Conservation (phyloP, 495 filamentous ascomycete species). For the Cryomyces minteri region DNA sequence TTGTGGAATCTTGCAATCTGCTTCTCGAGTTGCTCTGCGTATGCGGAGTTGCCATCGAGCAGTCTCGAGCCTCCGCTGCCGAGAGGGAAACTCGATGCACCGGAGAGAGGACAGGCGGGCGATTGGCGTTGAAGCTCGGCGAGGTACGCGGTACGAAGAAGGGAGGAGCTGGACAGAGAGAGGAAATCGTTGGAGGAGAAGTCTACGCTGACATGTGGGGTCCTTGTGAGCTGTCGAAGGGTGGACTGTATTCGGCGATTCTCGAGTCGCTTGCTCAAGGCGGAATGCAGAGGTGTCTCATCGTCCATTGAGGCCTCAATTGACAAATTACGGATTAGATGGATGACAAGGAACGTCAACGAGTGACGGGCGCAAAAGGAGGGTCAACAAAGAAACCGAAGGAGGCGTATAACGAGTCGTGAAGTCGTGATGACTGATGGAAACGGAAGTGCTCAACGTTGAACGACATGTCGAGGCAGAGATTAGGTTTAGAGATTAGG, state of each 20-base stretch:
- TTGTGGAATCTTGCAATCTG: constrained; percentile 47
- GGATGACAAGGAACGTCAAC: too few relatives aligned
- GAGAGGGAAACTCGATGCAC: constrained; percentile 13
- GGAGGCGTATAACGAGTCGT: too few relatives aligned
- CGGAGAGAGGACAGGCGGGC: not conserved
- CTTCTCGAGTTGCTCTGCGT: constrained; percentile 42
- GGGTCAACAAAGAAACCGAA: too few relatives aligned
- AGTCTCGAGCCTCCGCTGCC: constrained; percentile 43
- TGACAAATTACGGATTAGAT: too few relatives aligned
- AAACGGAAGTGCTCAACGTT: too few relatives aligned
- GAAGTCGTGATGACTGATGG: too few relatives aligned
- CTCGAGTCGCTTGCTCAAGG: constrained; percentile 7
- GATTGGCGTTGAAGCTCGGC: constrained; percentile 16
- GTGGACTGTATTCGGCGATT: constrained; percentile 25
- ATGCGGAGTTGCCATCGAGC: constrained; percentile 50
- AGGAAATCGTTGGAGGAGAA: constrained; percentile 51
- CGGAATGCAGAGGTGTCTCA: not conserved
- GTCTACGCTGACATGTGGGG: constrained; percentile 24
- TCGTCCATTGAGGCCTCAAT: too few relatives aligned
- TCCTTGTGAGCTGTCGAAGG: constrained; percentile 29
- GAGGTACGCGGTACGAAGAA: constrained; percentile 24
- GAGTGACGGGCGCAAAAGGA: too few relatives aligned
- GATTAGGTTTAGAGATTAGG: too few relatives aligned
- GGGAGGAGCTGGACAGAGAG: constrained; percentile 29
- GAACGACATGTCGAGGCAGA: too few relatives aligned